Evolutionary conservation across 2,329 filamentous ascomycete genomes (phyloP), one percentile per base, ranked within the genome.

Genomic region (Lasiodiplodia sp.): DNA sequence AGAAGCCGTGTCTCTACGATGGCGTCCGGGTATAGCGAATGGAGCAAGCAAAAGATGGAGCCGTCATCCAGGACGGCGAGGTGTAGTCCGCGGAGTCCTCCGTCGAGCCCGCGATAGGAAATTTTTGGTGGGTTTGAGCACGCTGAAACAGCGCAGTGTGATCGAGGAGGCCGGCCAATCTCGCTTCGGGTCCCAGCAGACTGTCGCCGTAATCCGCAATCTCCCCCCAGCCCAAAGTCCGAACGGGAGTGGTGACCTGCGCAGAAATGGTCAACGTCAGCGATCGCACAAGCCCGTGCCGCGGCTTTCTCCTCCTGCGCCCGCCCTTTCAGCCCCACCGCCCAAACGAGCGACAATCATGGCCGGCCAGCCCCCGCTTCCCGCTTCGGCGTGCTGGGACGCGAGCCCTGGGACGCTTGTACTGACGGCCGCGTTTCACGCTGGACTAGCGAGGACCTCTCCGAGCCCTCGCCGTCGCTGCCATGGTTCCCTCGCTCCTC

Each of bases 141-240:
- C 16, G 55, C 55, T 62, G 66, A 68, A 68, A 68, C 66, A 53
- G 53, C n/a, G 66, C 55, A 52, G 56, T 60, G 66, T 68, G 55
- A 53, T 57, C 62, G 66, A 66, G 56, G 56, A 68, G 66, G 34
- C 31, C 55, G 66, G 66, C 44, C 66, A 68, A 68, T 68, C 66
- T 68, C 66, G 66, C 66, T 68, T 68, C 55, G 66, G 56, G 18
- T 34, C 37, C 25, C 55, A 23, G 44, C 44, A 47, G 31, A 37
- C 55, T 34, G 55, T 62, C 66, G 66, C 47, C 55, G 56, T 31
- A 51, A 64, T 64, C 60, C 52, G 63, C 44, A 66, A 66, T 68
- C 66, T 68, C 66, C 56, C 31, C 52, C 55, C 66, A 52, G 55
- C 37, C 66, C 34, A 66, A 66, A 66, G 63, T 66, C 63, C 63